Conservation (phyloP, 1,139 yeast genomes). For the Suhomyces wounanorum region DNA sequence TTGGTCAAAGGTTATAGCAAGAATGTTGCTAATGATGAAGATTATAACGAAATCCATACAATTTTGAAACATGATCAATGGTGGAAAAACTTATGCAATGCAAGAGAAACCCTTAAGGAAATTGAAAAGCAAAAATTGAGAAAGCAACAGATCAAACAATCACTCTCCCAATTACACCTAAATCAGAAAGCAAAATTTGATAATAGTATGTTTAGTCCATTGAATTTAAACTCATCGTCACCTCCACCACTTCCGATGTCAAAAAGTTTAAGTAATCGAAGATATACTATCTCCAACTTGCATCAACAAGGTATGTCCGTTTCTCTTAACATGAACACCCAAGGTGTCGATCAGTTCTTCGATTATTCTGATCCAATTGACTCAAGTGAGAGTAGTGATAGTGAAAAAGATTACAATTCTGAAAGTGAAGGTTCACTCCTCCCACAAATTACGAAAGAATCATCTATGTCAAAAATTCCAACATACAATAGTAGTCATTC, state of each 20-base stretch:
- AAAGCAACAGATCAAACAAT: constrained; percentile 11
- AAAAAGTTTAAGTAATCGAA: constrained; percentile 29
- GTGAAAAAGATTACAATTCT: constrained; percentile 26
- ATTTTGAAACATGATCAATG: constrained; percentile 46
- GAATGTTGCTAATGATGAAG: constrained; percentile 27
- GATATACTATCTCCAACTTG: constrained; percentile 57
- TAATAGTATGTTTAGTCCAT: constrained; percentile 24
- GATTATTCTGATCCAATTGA: constrained; percentile 28
- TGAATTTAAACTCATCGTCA: constrained; percentile 24
- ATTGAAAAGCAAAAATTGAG: constrained; percentile 30
- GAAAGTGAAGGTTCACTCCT: constrained; percentile 14
- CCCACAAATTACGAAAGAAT: neutral
- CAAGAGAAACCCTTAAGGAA: constrained; percentile 48
- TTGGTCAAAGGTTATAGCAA: constrained; percentile 65
- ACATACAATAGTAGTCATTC: neutral
- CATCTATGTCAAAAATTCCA: neutral
- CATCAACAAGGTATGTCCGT: constrained; percentile 76
- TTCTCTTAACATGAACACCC: constrained; percentile 65
- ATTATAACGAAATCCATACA: constrained; percentile 36
- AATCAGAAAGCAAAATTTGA: constrained; percentile 9
- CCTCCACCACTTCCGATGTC: constrained; percentile 11
- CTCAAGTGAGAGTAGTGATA: constrained; percentile 30
- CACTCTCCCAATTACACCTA: constrained; percentile 6
- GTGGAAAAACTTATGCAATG: constrained; percentile 68
- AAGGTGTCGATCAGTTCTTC: constrained; percentile 28